These are phyloP conservation scores for Aristolochia contorta DNA, from an alignment of 164 flowering plant species.

Conservation along the genomic window DNA sequence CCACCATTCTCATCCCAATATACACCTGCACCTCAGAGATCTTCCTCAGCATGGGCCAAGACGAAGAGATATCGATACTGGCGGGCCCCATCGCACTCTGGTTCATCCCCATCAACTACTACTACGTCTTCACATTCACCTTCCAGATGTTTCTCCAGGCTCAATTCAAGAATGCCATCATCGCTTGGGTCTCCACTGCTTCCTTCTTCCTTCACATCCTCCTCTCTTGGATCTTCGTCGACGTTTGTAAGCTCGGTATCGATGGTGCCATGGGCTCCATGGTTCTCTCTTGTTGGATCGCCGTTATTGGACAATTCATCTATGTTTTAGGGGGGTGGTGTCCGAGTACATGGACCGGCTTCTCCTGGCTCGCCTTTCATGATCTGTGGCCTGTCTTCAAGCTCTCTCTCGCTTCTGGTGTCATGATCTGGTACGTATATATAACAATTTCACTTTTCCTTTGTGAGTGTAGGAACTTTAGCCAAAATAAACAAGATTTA, in stretches of 20 bases:
- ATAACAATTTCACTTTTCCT: background rate
- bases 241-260: conserved; percentile 52
- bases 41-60: conserved; percentile 4
- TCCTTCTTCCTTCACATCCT: conserved; percentile 13
- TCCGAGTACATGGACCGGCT: conserved; percentile 56
- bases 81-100: conserved; percentile 4
- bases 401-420: conserved; percentile 60
- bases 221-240: conserved; percentile 16
- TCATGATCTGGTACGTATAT: conserved; percentile 45
- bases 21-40: conserved; percentile 6
- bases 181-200: conserved; percentile 11
- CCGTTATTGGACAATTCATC: conserved; percentile 38
- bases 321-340: conserved; percentile 55
- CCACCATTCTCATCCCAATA: conserved; percentile 1
- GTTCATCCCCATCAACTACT: conserved; percentile 6
- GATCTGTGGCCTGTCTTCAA: conserved; percentile 47
- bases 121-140: conserved; percentile 4
- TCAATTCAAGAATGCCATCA: conserved; percentile 23
- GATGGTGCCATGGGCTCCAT: conserved; percentile 61
- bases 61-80: background rate
- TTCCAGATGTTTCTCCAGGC: conserved; percentile 11
- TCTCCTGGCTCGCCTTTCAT: conserved; percentile 35
- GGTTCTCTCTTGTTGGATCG: conserved; percentile 49
- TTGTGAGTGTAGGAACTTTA: background rate
- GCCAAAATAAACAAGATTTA: no score